A percentile compares a stretch with the other conserved stretches of the same genome.
Evolutionary conservation across 2,329 filamentous ascomycete species (phyloP).

Genomic region (Catunica adiposa): DNA sequence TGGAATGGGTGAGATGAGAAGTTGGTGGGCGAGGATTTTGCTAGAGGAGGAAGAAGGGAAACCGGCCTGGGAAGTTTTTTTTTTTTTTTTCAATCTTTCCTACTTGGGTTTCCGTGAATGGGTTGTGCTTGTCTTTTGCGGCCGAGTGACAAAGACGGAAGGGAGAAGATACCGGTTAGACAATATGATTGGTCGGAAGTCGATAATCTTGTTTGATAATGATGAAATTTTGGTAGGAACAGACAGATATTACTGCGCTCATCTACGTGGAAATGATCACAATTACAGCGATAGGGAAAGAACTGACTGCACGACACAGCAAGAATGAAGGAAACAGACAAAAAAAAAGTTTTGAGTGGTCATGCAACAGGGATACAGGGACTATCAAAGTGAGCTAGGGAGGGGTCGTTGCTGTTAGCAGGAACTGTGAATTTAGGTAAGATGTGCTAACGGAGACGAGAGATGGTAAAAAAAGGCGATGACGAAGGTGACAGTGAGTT

Average conservation of each 20-base stretch:
- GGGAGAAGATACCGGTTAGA: not conserved
- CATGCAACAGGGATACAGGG: not conserved
- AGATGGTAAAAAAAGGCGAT: not conserved
- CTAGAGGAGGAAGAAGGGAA: not conserved
- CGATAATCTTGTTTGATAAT: not conserved
- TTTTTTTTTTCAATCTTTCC: not conserved
- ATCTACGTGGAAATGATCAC: too few relatives aligned
- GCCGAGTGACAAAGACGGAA: not conserved
- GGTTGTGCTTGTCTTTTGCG: not conserved
- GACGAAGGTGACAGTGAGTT: not conserved
- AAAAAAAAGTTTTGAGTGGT: not conserved
- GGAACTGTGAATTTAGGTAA: not conserved
- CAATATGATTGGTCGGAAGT: not conserved
- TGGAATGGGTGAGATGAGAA: not conserved
- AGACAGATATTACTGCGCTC: too few relatives aligned
- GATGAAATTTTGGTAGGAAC: too few relatives aligned
- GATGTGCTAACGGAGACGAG: not conserved
- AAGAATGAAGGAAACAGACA: too few relatives aligned
- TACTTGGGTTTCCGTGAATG: not conserved
- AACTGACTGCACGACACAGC: too few relatives aligned
- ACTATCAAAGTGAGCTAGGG: not conserved
- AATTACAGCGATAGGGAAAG: too few relatives aligned
- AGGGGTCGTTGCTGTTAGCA: not conserved
- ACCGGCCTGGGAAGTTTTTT: not conserved
- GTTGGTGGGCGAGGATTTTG: not conserved